Base-by-base conservation (phyloP, 768 basidiomycete species). In the Kwoniella newhampshirensis region DNA sequence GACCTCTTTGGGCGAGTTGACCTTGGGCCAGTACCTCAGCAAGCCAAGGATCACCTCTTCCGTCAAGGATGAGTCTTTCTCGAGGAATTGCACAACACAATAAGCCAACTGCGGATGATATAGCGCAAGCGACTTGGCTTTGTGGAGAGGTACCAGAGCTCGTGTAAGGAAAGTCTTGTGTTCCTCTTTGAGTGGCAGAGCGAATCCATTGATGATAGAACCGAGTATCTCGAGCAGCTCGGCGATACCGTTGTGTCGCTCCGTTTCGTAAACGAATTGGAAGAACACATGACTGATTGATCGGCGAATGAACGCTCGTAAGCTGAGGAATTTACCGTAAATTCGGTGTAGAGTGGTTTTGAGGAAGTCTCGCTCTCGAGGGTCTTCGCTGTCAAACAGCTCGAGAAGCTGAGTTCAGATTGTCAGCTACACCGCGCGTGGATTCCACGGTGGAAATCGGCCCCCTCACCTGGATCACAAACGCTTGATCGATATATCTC, bases 281-380 rank as follows among this genome's bases (percentile, higher is more conserved):
- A 96, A 98, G 77, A 99, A 99, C 69, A 99, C 94, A 70, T 98
- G 96, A 82, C 94, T 96, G 84, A 99, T 98, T 55, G 94, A 97
- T 57, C 96, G 86, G 52, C 96, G 88, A 71, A 99, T 98, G 79
- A 97, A 98, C 39, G 96, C 94, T 59, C 96, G 91, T 41, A 98
- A 84, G 75, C 93, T 96, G 70, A 98, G 86, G 82, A 99, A 98
- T 81, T 98, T 98, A 76, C 96, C 96, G 73, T 99, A 99, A 77
- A 99, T 98, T 57, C 96, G 87, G 77, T 99, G 96, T 23, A 99
- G 82, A 5, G 96, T 99, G 5, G 96, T 99, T 81, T 99, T 99
- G 70, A 99, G 84, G 77, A 99, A 99, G 76, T 99, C 96, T 66
- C 96, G 91, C 78, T 99, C 96, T 60, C 96, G 85, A 26, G 96